Conservation (phyloP, 352 stramenopile species). For the Pythium folliculosum region DNA sequence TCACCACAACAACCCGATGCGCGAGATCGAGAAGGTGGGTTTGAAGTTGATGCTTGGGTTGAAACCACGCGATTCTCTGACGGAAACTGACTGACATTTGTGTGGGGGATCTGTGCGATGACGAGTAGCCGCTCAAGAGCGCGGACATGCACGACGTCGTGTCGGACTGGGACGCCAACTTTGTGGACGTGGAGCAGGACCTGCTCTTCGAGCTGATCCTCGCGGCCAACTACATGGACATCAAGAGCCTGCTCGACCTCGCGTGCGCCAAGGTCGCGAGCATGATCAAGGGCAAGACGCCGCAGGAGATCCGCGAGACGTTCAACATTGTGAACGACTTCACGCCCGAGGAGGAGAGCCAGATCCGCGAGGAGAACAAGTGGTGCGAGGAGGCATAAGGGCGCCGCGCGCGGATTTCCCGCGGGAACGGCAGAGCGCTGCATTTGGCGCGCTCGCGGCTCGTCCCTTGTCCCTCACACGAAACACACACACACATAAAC, state of each 20-base stretch:
- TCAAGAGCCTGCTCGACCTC: conserved; percentile 95
- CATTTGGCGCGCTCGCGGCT: too few relatives aligned
- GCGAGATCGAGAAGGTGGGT: conserved; percentile 98
- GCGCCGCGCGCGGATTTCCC: too few relatives aligned
- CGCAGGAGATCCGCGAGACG: conserved; percentile 99
- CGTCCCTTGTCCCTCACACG: too few relatives aligned
- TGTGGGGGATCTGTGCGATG: not conserved
- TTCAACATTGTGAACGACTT: conserved; percentile 99
- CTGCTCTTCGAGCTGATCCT: conserved; percentile 99
- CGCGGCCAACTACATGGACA: conserved; percentile 99
- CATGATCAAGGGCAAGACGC: conserved; percentile 97
- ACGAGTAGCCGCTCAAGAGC: conserved; percentile 93
- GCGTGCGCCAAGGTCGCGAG: conserved; percentile 91
- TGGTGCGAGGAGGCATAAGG: conserved; percentile 98
- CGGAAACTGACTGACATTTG: not conserved
- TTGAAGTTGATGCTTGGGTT: not conserved
- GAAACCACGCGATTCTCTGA: not conserved
- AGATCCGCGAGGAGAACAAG: conserved; percentile 99
- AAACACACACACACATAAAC: too few relatives aligned
- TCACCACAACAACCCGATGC: conserved; percentile 98
- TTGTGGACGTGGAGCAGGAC: conserved; percentile 99
- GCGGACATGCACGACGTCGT: conserved; percentile 99
- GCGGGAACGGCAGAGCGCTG: too few relatives aligned
- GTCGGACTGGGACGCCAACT: conserved; percentile 99
- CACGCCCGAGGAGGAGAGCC: conserved; percentile 98